Base-by-base conservation (phyloP, 352 stramenopile genomes). In the Hyphochytrium catenoides region DNA sequence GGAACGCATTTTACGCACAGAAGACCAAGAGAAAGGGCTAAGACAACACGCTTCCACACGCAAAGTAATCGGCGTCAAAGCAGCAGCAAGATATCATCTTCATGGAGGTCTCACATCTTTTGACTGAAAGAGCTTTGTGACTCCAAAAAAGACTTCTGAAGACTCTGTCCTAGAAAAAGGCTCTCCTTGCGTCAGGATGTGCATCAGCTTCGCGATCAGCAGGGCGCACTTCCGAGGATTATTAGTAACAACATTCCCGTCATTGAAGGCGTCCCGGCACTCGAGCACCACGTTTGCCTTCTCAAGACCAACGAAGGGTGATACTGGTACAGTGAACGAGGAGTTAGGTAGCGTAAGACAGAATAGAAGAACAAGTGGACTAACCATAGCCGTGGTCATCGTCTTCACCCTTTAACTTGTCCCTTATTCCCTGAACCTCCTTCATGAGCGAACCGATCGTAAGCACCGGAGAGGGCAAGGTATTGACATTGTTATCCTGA, bases 61-160 rank as follows among this genome's bases (percentile, higher is more conserved):
- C n/a, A n/a, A n/a, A n/a, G n/a, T n/a, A n/a, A n/a, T n/a, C n/a
- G n/a, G n/a, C n/a, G n/a, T n/a, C n/a, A n/a, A n/a, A n/a, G n/a
- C n/a, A n/a, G n/a, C n/a, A n/a, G n/a, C n/a, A n/a, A n/a, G n/a
- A n/a, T n/a, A n/a, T n/a, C n/a, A n/a, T n/a, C n/a, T n/a, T n/a
- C n/a, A n/a, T n/a, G 16, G 17, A 19, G 20, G 25, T 4, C 15
- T 32, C 16, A 73, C 82, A 56, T 99, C 86, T 47, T 96, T 82
- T 37, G 67, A 93, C 70, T 98, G 92, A 56, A 99, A 99, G 14
- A 98, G 74, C 65, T 98, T 98, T 1, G 92, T 98, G 8, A 98
- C 88, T 11, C 85, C 90, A 43, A 99, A 98, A 55, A 98, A 98
- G 12, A 98, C 90, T 20, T 95, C 88, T 0, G 79, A 95, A 2